A percentile compares a stretch with the other conserved stretches of the same genome.
Evolutionary conservation across 2,329 filamentous ascomycete genomes (phyloP).

Genomic region (Teratosphaeriaceae sp.): DNA sequence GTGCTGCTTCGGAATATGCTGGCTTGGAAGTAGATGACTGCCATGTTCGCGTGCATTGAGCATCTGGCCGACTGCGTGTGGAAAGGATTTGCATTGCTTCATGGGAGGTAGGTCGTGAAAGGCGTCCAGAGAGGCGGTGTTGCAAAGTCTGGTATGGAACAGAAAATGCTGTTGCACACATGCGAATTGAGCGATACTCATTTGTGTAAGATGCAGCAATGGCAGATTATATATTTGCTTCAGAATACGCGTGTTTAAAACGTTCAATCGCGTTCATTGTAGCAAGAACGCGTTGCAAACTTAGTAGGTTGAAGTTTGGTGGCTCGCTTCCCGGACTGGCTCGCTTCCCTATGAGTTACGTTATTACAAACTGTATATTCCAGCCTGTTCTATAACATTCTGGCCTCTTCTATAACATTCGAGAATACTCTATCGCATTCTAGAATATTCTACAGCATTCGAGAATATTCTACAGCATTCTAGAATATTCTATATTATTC

Average conservation of each 20-base stretch:
- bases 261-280: no score
- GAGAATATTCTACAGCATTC: no score
- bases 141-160: constrained; percentile 1
- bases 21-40: constrained; percentile 18
- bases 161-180: background rate
- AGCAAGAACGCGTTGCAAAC: no score
- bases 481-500: no score
- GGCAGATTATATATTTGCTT: no score
- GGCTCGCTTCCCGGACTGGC: background rate
- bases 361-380: no score
- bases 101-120: constrained; percentile 2
- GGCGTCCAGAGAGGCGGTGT: constrained; percentile 5
- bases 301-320: background rate
- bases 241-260: no score
- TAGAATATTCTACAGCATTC: no score
- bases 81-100: constrained; percentile 8
- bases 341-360: background rate
- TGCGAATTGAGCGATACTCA: constrained; percentile 5
- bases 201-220: no score
- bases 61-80: constrained; percentile 18
- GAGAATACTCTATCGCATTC: no score
- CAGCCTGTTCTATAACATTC: no score
- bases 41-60: constrained; percentile 10
- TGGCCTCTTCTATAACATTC: no score
- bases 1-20: constrained; percentile 11